Base-by-base conservation (phyloP, 164 flowering plant genomes). In the Amborella trichopoda region DNA sequence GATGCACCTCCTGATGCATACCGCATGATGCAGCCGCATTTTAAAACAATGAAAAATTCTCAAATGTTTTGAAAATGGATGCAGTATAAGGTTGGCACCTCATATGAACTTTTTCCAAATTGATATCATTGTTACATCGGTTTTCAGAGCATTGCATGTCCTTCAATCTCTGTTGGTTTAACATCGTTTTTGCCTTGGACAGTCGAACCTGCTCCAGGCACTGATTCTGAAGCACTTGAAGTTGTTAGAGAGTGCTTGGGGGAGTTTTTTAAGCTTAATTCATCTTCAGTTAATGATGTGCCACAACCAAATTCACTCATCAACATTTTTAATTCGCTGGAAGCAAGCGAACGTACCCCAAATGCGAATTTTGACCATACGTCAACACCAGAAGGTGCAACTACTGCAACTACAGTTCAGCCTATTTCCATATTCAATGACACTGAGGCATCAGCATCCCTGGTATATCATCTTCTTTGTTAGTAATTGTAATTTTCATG, bases 121-220 rank as follows among this genome's bases (percentile, higher is more conserved):
- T n/a, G n/a, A n/a, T n/a, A n/a, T n/a, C n/a, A n/a, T n/a, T n/a
- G n/a, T n/a, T n/a, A n/a, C n/a, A n/a, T n/a, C n/a, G n/a, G n/a
- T n/a, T n/a, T n/a, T n/a, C n/a, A n/a, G n/a, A n/a, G n/a, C n/a
- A n/a, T n/a, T n/a, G n/a, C n/a, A n/a, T n/a, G n/a, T n/a, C n/a
- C n/a, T n/a, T n/a, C n/a, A n/a, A n/a, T n/a, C n/a, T n/a, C n/a
- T n/a, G n/a, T n/a, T n/a, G n/a, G n/a, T n/a, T n/a, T n/a, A n/a
- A n/a, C n/a, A n/a, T n/a, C n/a, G n/a, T n/a, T n/a, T n/a, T n/a
- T n/a, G n/a, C n/a, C n/a, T n/a, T n/a, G n/a, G n/a, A 46, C 73
- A 90, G 95, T 90, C 60, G 94, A 90, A 49, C 89, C 88, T 55
- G 75, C 79, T 56, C 67, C 87, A 1, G 94, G 83, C 40, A 78